Evolutionary conservation across 2,329 filamentous ascomycete genomes (phyloP).

Genomic region (Paracamarosporium sp.): DNA sequence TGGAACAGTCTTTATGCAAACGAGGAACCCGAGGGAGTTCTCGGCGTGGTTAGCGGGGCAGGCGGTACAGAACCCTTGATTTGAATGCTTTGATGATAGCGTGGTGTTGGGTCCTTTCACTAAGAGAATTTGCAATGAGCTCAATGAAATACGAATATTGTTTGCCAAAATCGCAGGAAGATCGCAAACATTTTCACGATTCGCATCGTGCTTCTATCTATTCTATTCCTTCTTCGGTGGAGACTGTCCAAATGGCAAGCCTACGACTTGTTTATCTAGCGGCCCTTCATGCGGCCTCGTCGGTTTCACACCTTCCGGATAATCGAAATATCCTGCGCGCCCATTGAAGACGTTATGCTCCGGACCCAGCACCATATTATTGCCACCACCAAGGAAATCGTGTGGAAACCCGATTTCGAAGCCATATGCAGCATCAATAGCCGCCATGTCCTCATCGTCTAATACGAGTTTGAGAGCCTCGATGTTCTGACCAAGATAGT

Average conservation of each 20-base stretch:
- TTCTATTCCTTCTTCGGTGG: neutral
- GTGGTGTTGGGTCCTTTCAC: neutral
- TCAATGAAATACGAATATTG: no score
- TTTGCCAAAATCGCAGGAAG: no score
- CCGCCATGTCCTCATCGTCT: constrained; percentile 66
- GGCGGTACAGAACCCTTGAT: constrained; percentile 9
- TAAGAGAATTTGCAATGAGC: no score
- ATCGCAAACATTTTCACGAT: no score
- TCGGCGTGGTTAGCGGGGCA: constrained; percentile 55
- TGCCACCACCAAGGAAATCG: constrained; percentile 24
- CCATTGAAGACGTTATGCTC: constrained; percentile 30
- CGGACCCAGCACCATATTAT: constrained; percentile 29
- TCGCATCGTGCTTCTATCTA: neutral
- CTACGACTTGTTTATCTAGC: constrained; percentile 17
- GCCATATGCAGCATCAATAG: constrained; percentile 67
- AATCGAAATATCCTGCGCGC: constrained; percentile 29
- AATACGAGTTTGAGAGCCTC: constrained; percentile 69
- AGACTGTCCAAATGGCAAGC: neutral
- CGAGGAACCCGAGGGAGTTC: constrained; percentile 77
- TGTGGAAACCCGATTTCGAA: constrained; percentile 73
- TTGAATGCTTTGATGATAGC: neutral
- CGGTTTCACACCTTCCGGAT: constrained; percentile 28
- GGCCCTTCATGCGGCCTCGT: constrained; percentile 34
- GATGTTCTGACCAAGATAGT: constrained; percentile 74
- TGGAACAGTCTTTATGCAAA: constrained; percentile 91